These are phyloP conservation scores for Zangia roseola DNA, from an alignment of 768 basidiomycete species.

Conservation along the genomic window DNA sequence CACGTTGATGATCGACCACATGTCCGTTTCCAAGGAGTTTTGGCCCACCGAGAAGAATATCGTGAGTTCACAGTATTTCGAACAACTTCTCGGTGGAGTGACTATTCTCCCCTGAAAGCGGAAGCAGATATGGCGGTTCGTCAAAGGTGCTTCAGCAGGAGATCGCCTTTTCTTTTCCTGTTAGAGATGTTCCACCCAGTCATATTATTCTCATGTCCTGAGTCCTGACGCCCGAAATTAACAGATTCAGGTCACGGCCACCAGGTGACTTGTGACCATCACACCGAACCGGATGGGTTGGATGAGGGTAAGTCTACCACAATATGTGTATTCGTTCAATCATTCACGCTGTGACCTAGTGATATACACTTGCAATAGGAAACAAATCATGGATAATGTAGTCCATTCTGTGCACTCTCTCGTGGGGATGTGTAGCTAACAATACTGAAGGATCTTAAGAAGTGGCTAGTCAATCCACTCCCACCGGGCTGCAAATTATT, in stretches of 20 bases:
- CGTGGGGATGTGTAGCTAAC: constrained; percentile 30
- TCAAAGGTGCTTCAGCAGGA: constrained; percentile 41
- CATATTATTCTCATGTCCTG: neutral
- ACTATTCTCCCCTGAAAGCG: constrained; percentile 29
- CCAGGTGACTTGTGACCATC: constrained; percentile 43
- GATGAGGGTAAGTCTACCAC: constrained; percentile 45
- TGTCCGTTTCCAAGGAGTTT: constrained; percentile 20
- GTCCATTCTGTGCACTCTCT: constrained; percentile 24
- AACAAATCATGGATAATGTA: constrained; percentile 25
- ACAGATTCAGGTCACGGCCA: constrained; percentile 51
- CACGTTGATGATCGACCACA: constrained; percentile 42
- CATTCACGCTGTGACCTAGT: constrained; percentile 6
- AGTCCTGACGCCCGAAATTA: constrained; percentile 1
- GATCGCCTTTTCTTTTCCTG: constrained; percentile 62
- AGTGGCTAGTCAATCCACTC: constrained; percentile 24
- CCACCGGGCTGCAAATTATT: constrained; percentile 29
- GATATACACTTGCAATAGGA: constrained; percentile 9
- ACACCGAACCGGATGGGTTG: constrained; percentile 48
- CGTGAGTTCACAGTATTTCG: constrained; percentile 28
- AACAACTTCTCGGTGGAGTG: neutral
- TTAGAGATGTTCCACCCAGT: constrained; percentile 21
- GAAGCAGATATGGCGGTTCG: constrained; percentile 42
- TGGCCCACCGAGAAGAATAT: constrained; percentile 47
- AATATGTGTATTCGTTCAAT: neutral
- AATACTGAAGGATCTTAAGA: constrained; percentile 19